phyloP scores from a whole-genome alignment of 1,284 basidiomycete genomes.

The Ganoderma lucidum region DNA sequence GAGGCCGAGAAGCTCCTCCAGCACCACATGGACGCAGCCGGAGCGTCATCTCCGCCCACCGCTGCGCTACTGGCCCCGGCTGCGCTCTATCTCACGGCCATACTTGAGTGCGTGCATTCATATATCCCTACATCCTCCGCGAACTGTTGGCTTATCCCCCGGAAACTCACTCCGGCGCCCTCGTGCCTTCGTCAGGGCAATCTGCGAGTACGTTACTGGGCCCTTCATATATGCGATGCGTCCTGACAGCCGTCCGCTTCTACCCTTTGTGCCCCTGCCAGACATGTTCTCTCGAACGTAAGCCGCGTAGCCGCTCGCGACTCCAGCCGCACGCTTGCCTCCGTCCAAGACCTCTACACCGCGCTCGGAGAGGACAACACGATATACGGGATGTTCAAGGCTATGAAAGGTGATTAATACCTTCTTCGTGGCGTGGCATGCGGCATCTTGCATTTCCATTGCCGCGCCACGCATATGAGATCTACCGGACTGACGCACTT shows the following conservation, averaged over 20 bases:
- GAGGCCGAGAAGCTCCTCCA: constrained; percentile 67
- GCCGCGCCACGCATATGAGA: neutral
- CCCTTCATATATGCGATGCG: constrained; percentile 1
- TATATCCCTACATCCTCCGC: constrained; percentile 14
- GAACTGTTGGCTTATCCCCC: constrained; percentile 22
- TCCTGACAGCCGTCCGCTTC: constrained; percentile 1
- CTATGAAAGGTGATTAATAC: constrained; percentile 76
- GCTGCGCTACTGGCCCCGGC: constrained; percentile 78
- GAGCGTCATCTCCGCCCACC: constrained; percentile 57
- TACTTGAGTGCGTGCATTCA: constrained; percentile 80
- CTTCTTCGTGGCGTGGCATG: constrained; percentile 7
- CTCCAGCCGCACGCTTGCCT: constrained; percentile 79
- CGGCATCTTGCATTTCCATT: neutral
- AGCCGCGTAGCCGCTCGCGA: constrained; percentile 86
- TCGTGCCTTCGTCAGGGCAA: constrained; percentile 56
- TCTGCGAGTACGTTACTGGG: constrained; percentile 79
- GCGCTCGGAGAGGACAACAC: constrained; percentile 89
- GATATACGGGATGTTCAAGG: constrained; percentile 84
- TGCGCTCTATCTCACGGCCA: constrained; percentile 89
- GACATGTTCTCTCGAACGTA: constrained; percentile 85
- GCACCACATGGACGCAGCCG: constrained; percentile 58
- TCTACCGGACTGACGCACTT: neutral
- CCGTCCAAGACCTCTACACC: constrained; percentile 81
- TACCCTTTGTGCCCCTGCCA: constrained; percentile 40
- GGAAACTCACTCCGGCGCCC: constrained; percentile 22